Evolutionary conservation across 257 asterid genomes (phyloP).

Genomic region (Capsicum rhomboideum): DNA sequence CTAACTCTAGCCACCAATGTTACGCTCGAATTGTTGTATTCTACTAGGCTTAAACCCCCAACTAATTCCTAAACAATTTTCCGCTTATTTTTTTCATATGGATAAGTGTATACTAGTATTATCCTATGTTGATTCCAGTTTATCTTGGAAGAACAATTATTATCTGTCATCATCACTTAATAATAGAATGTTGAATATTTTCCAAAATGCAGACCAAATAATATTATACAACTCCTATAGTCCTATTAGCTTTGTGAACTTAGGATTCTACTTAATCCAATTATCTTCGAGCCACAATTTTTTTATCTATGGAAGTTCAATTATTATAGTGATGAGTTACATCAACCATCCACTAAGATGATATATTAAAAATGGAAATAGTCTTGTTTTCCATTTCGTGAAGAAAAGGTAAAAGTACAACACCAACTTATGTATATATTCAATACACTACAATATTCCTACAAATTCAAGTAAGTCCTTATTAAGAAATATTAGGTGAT

Average conservation of each 20-base stretch:
- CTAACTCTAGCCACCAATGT: neutral
- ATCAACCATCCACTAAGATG: neutral
- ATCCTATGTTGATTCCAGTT: neutral
- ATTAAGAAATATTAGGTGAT: neutral
- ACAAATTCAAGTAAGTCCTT: neutral
- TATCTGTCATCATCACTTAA: neutral
- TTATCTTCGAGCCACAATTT: neutral
- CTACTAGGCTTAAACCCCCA: neutral
- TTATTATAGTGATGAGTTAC: neutral
- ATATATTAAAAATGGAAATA: neutral
- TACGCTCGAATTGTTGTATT: neutral
- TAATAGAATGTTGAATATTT: neutral
- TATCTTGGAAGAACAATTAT: neutral
- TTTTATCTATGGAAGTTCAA: neutral
- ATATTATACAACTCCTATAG: neutral
- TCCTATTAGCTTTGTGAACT: neutral
- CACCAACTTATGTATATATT: neutral
- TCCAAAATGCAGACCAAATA: neutral
- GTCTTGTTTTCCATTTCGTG: neutral
- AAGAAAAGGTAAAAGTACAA: neutral
- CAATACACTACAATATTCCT: neutral
- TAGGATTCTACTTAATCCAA: neutral
- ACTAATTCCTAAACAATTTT: neutral
- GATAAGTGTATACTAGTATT: neutral
- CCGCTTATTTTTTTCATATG: neutral